Evolutionary conservation across 352 stramenopile genomes (phyloP).

Genomic region (Pythium rishiriense): DNA sequence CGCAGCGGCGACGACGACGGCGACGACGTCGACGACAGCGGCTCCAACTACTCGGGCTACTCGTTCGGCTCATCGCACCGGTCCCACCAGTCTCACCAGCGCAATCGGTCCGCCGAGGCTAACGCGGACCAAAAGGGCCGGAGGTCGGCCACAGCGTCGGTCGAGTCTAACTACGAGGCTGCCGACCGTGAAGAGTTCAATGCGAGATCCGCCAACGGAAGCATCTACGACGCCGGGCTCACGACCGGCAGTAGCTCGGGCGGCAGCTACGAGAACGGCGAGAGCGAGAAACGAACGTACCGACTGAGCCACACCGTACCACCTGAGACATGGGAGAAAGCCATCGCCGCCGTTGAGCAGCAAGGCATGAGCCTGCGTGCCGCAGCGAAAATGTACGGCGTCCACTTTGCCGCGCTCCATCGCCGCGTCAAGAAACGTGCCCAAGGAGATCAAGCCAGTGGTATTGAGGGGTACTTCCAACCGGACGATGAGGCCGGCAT

Average conservation of each 20-base stretch:
- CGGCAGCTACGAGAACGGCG: slow-evolving; percentile 20
- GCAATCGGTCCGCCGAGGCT: background rate
- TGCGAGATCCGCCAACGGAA: background rate
- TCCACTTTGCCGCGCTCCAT: slow-evolving; percentile 71
- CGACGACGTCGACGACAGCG: slow-evolving; percentile 31
- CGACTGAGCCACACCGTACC: slow-evolving; percentile 60
- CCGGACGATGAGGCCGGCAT: slow-evolving; percentile 71
- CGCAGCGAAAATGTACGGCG: slow-evolving; percentile 56
- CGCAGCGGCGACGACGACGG: background rate
- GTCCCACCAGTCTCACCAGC: slow-evolving; percentile 1
- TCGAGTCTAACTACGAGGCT: slow-evolving; percentile 23
- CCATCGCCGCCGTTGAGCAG: slow-evolving; percentile 66
- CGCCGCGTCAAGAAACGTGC: slow-evolving; percentile 68
- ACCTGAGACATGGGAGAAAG: slow-evolving; percentile 60
- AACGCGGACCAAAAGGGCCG: background rate
- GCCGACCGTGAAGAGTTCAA: slow-evolving; percentile 24
- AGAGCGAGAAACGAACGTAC: slow-evolving; percentile 34
- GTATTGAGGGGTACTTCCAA: slow-evolving; percentile 59
- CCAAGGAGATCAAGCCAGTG: slow-evolving; percentile 40
- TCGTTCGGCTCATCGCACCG: slow-evolving; percentile 20
- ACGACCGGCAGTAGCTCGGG: slow-evolving; percentile 23
- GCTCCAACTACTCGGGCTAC: slow-evolving; percentile 33
- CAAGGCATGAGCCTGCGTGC: slow-evolving; percentile 70
- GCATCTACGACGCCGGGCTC: slow-evolving; percentile 9
- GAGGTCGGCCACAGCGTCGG: slow-evolving; percentile 1